A percentile compares a stretch with the other conserved stretches of the same genome.
These are phyloP conservation scores for Atkinsonella hypoxylon DNA, from an alignment of 2,329 filamentous ascomycete species.

Conservation along the genomic window DNA sequence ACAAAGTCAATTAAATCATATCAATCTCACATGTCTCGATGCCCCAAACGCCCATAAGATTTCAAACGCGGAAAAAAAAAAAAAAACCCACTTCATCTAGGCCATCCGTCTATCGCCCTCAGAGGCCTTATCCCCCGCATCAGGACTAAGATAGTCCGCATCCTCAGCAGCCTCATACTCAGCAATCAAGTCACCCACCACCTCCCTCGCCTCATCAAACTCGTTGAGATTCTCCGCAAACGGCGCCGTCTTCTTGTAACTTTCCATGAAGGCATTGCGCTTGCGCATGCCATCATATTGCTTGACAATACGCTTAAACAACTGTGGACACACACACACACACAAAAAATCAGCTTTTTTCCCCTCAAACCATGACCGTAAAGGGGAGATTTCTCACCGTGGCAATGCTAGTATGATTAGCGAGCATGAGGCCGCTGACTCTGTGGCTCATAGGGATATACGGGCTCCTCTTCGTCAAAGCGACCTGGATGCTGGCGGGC, in stretches of 20 bases:
- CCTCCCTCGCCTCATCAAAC: constrained; percentile 88
- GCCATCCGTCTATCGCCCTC: constrained; percentile 40
- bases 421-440: constrained; percentile 92
- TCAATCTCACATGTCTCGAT: too few relatives aligned
- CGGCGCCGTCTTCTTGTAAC: constrained; percentile 89
- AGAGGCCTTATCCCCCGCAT: constrained; percentile 40
- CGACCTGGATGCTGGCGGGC: constrained; percentile 93
- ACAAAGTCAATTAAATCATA: too few relatives aligned
- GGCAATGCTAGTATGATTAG: constrained; percentile 94
- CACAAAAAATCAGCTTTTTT: not conserved
- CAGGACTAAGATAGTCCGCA: constrained; percentile 77
- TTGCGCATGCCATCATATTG: constrained; percentile 94
- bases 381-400: constrained; percentile 49
- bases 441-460: constrained; percentile 91
- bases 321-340: constrained; percentile 22
- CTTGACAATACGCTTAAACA: constrained; percentile 86
- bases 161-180: constrained; percentile 96
- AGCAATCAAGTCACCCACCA: constrained; percentile 79
- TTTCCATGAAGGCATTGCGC: constrained; percentile 91
- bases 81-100: not conserved
- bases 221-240: constrained; percentile 87
- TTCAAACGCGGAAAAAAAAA: not conserved
- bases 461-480: constrained; percentile 88
- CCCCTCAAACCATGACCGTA: too few relatives aligned
- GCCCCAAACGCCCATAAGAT: too few relatives aligned